phyloP scores from a whole-genome alignment of 2,329 filamentous ascomycete species.

The Cladorrhinum sp. region DNA sequence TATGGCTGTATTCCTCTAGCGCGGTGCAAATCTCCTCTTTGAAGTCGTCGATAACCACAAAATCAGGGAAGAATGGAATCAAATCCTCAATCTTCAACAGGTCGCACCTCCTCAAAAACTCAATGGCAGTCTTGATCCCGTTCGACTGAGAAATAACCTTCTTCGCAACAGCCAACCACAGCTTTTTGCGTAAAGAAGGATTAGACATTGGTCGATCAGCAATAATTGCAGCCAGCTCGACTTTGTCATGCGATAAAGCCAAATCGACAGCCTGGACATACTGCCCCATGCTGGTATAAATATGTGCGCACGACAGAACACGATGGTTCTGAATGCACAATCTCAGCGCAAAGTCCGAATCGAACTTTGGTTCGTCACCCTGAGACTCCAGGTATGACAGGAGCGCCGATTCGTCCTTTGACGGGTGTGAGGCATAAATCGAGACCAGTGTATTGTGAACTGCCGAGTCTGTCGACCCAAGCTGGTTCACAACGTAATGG shows the following conservation, averaged over 20 bases:
- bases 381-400: conserved; percentile 89
- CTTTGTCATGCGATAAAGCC: conserved; percentile 82
- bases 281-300: conserved; percentile 95
- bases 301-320: conserved; percentile 92
- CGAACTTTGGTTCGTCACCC: conserved; percentile 80
- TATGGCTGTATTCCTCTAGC: conserved; percentile 86
- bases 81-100: conserved; percentile 92
- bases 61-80: conserved; percentile 98
- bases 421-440: conserved; percentile 85
- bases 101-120: conserved; percentile 88
- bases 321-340: conserved; percentile 93
- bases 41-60: conserved; percentile 98
- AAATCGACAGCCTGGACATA: conserved; percentile 91
- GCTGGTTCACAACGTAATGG: conserved; percentile 85
- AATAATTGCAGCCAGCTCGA: conserved; percentile 85
- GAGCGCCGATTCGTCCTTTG: conserved; percentile 78
- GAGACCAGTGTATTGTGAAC: conserved; percentile 97
- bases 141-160: conserved; percentile 86
- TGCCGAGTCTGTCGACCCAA: conserved; percentile 75
- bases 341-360: conserved; percentile 92
- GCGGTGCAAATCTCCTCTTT: conserved; percentile 96
- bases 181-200: conserved; percentile 78
- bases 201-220: conserved; percentile 82
- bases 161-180: conserved; percentile 93
- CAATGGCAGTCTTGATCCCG: conserved; percentile 89